Base-by-base conservation (phyloP, 2,329 filamentous ascomycete species). In the Botrytis squamosa region DNA sequence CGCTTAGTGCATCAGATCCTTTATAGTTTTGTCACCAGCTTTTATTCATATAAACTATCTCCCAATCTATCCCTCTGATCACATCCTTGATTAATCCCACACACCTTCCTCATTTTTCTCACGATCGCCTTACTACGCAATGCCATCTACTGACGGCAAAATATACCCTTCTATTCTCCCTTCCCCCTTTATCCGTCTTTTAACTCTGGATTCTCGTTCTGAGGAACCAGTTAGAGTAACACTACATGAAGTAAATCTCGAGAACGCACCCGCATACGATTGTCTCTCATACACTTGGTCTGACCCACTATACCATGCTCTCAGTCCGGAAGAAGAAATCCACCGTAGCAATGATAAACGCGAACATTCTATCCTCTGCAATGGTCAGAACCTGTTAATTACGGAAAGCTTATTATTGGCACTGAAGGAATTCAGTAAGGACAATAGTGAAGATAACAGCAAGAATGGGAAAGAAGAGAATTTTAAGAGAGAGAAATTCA, bases 201-300 rank as follows among this genome's bases (percentile, higher is more conserved):
- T 73, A 3, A 59, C 46, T 36, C 44, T 73, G 0, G 59, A 70
- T 36, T 71, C 72, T 29, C 59, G 44, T 22, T 60, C 67, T 6
- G 20, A 38, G 0, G 72, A 73, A 20, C 67, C 67, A 25, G 57
- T 73, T 8, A 38, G 60, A 18, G 60, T 70, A 52, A 72, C 62
- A 14, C 62, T 74, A 14, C 29, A n/a, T 18, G 64, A 64, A 12
- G 52, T 67, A n/a, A 36, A 55, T 16, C 42, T 74, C 29, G 12
- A 59, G 12, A 16, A 18, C 6, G 33, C 36, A 4, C 73, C 73
- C 4, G 33, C 57, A 9, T 74, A 70, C 33, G 49, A 73, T 49
- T 71, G 67, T 42, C 73, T 74, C 33, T 74, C 73, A 40, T 74
- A 74, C 40, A 73, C 73, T 12, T 74, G 73, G 73, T 59, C 29